Percentiles rank a stretch among this genome's conserved stretches.
These are phyloP conservation scores for Rhodotorula sp. DNA, from an alignment of 1,284 basidiomycete genomes.

Conservation along the genomic window DNA sequence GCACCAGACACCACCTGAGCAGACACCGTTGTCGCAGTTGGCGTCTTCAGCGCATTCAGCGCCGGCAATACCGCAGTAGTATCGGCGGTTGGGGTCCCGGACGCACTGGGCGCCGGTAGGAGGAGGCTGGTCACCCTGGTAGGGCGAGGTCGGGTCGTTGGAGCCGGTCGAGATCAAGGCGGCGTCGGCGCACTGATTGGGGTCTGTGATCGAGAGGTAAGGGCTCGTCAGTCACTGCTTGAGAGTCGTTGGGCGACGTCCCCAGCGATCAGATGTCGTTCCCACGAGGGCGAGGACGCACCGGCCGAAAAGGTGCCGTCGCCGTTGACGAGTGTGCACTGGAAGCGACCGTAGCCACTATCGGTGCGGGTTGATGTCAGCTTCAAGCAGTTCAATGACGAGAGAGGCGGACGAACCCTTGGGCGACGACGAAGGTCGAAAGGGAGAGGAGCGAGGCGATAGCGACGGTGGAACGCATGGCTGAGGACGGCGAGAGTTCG, in stretches of 20 bases:
- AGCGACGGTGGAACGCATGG: background rate
- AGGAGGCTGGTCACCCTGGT: constrained; percentile 10
- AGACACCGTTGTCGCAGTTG: constrained; percentile 20
- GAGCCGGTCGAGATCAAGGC: constrained; percentile 12
- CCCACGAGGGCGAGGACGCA: background rate
- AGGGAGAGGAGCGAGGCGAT: constrained; percentile 2
- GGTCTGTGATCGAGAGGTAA: background rate
- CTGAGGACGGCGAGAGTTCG: background rate
- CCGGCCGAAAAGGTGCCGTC: constrained; percentile 22
- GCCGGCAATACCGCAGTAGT: constrained; percentile 24
- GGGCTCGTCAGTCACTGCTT: too few relatives aligned
- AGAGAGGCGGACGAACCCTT: background rate
- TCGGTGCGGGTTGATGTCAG: background rate
- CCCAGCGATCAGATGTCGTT: background rate
- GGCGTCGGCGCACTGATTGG: constrained; percentile 12
- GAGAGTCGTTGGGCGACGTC: background rate
- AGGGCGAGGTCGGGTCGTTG: background rate
- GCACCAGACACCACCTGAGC: constrained; percentile 15
- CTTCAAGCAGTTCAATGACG: background rate
- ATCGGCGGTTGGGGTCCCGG: constrained; percentile 1
- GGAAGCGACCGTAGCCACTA: constrained; percentile 26
- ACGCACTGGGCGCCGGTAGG: constrained; percentile 16
- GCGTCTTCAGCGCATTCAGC: constrained; percentile 9
- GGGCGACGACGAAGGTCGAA: constrained; percentile 15
- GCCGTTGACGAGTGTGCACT: constrained; percentile 25